These are phyloP conservation scores for Drosera capensis DNA, from an alignment of 148 eudicot genomes.

Conservation along the genomic window DNA sequence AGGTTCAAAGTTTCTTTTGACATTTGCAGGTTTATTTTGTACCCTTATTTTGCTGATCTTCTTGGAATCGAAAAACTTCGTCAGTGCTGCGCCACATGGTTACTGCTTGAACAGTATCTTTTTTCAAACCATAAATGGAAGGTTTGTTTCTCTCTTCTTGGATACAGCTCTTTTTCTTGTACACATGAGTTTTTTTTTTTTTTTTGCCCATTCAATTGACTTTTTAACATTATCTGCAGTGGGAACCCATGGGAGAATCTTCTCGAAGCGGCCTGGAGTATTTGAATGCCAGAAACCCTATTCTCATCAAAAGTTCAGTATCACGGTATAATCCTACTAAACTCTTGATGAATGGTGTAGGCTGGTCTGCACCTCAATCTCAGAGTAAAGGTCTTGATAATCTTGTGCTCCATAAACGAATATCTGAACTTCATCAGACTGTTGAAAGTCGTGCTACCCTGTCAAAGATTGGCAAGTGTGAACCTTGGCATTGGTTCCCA, in stretches of 20 bases:
- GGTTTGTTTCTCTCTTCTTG: no score
- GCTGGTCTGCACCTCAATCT: slow-evolving; percentile 90
- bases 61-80: slow-evolving; percentile 96
- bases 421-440: slow-evolving; percentile 26
- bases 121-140: slow-evolving; percentile 68
- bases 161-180: no score
- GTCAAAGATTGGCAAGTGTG: slow-evolving; percentile 37
- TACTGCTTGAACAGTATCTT: slow-evolving; percentile 90
- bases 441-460: slow-evolving; percentile 18
- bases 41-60: slow-evolving; percentile 85
- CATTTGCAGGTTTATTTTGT: slow-evolving; percentile 59
- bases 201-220: slow-evolving; percentile 8
- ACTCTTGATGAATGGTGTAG: slow-evolving; percentile 69
- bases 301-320: slow-evolving; percentile 26
- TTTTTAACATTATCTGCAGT: slow-evolving; percentile 41
- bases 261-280: slow-evolving; percentile 33
- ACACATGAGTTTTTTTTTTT: slow-evolving; percentile 1
- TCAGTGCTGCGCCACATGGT: slow-evolving; percentile 90
- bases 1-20: slow-evolving; percentile 10
- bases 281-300: slow-evolving; percentile 21
- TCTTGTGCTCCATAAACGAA: slow-evolving; percentile 30
- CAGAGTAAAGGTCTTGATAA: slow-evolving; percentile 36
- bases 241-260: slow-evolving; percentile 68
- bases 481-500: slow-evolving; percentile 96
- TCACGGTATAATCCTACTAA: slow-evolving; percentile 49